Evolutionary conservation across 148 eudicot genomes (phyloP), one percentile per base, ranked within the genome.

Genomic region (Camellia japonica): DNA sequence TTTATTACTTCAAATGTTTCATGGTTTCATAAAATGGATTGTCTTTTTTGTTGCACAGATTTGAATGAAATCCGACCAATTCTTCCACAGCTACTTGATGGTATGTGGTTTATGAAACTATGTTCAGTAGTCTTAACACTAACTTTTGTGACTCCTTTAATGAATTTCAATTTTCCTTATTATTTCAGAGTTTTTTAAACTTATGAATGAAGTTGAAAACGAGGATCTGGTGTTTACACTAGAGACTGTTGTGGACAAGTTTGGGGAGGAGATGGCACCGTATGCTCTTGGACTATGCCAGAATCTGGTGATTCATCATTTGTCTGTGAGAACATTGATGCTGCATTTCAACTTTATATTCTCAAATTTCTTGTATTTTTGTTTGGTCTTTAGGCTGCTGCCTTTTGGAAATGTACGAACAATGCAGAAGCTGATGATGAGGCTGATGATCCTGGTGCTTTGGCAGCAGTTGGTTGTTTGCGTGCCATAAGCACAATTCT

Each of bases 261-360:
- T 95, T 85, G 98, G 98, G 61, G 98, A 95, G 88, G 98, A 95
- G 87, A 95, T 95, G 97, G 97, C 97, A 82, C 97, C 98, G 46
- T 93, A 93, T 85, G 97, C 98, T 78, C 90, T 95, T 84, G 98
- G 98, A 72, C 83, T 95, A 78, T 95, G 98, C 88, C 98, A 93
- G 84, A 95, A 93, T 89, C 86, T 95, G 97, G 98, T 95, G 81
- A 81, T 23, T 43, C 67, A 64, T 10, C 42, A 46, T 79, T 73
- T 80, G 72, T 42, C 59, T 62, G 6, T 74, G 23, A 30, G 66
- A n/a, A 46, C 4, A 38, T 70, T 8, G 55, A 9, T 65, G 30
- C 60, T 58, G 23, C 13, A 19, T 23, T 71, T 14, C 9, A n/a
- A 4, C 70, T 64, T 82, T 15, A n/a, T 77, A 30, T 77, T 49